Evolutionary conservation across 805 yeast species (phyloP), one percentile per base, ranked within the genome.

Genomic region (Yarrowia sp.): DNA sequence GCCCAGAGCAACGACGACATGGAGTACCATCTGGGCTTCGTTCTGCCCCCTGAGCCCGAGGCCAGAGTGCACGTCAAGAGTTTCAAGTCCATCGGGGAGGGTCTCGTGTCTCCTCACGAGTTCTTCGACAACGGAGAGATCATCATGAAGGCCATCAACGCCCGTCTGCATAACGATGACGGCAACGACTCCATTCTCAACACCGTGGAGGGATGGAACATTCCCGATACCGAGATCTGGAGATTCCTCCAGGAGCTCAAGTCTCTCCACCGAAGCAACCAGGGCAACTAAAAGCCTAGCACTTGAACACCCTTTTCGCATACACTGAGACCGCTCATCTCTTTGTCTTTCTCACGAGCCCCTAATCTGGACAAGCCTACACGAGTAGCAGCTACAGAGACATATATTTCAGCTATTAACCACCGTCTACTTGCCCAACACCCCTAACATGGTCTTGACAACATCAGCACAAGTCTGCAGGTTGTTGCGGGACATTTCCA

Each of bases 211-310:
- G 41, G 61, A 24, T 55, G 61, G 61, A 55, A 55, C 29, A 55
- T 55, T 14, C 46, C 47, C 14, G 61, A 55, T n/a, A 38, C 61
- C 18, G 61, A 55, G 29, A 39, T 55, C 61, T 55, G 61, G 61
- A 14, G 47, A 14, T 55, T 55, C 29, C 47, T 55, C 22, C 61
- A 55, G 27, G 29, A 55, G 38, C 61, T 55, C 35, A 55, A 55
- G 47, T 14, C 25, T 10, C 42, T 51, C 9, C 58, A 51, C 10
- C 42, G 42, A 51, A 13, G 12, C 6, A 36, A 49, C 21, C 22
- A 21, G 29, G 19, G 19, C 53, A 12, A 31, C 19, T 18, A 16
- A 46, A 24, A 35, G 27, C 13, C 24, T 27, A n/a, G 16, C 22
- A 6, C 31, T 39, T 14, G 19, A 14, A 18, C 6, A 6, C 4